Evolutionary conservation across 2,329 filamentous ascomycete species (phyloP).

Genomic region (Apiospora saccharicola): DNA sequence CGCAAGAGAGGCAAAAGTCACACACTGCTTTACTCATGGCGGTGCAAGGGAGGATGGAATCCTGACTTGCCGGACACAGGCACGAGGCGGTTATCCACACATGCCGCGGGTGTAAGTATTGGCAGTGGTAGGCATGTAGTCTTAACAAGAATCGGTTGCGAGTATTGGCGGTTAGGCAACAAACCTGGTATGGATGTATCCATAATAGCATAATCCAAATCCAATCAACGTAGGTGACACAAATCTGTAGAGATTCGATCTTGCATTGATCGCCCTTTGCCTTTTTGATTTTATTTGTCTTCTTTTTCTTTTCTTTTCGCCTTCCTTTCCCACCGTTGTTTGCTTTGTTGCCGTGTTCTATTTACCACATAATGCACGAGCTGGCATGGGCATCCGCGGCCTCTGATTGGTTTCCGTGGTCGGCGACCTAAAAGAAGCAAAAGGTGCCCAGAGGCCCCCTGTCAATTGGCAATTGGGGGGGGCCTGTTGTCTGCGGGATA

Average conservation of each 20-base stretch:
- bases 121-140: too few species aligned
- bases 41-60: neutral
- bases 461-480: neutral
- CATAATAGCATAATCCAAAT: neutral
- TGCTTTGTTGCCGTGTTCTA: neutral
- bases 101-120: too few species aligned
- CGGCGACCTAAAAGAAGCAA: constrained; percentile 11
- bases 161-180: too few species aligned
- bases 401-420: neutral
- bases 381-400: neutral
- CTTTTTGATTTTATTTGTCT: neutral
- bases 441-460: neutral
- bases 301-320: neutral
- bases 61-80: neutral
- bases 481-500: neutral
- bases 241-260: neutral
- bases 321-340: neutral
- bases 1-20: neutral
- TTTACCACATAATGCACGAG: neutral
- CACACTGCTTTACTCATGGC: neutral
- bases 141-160: too few species aligned
- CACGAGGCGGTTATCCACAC: neutral
- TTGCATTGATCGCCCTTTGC: constrained; percentile 8
- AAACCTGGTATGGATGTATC: neutral
- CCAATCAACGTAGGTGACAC: neutral